phyloP scores from a whole-genome alignment of 192 early-diverging fungal species.

The Backusella psychrophila region DNA sequence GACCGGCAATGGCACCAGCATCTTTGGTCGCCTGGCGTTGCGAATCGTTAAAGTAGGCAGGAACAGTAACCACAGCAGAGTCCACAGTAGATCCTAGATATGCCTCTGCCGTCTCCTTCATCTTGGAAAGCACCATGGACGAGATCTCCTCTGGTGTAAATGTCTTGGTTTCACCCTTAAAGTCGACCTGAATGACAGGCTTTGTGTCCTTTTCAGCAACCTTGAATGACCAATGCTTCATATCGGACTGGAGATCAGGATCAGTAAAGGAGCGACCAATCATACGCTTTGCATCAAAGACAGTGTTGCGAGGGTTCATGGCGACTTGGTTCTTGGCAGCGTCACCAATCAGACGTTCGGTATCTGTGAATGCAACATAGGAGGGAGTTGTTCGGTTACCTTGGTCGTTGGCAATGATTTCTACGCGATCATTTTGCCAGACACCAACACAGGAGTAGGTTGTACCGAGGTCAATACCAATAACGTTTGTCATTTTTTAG shows the following conservation, averaged over 20 bases:
- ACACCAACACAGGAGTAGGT: slow-evolving; percentile 91
- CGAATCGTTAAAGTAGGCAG: slow-evolving; percentile 98
- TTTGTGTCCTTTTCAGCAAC: slow-evolving; percentile 82
- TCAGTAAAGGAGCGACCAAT: slow-evolving; percentile 92
- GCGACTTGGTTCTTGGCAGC: slow-evolving; percentile 98
- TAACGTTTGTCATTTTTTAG: too few species aligned
- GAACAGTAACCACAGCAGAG: slow-evolving; percentile 95
- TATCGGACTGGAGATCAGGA: slow-evolving; percentile 92
- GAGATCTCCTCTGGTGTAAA: slow-evolving; percentile 98
- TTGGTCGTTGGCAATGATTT: slow-evolving; percentile 98
- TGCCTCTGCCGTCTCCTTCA: slow-evolving; percentile 95
- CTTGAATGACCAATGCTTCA: slow-evolving; percentile 98
- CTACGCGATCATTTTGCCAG: slow-evolving; percentile 63
- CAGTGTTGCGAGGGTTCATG: slow-evolving; percentile 96
- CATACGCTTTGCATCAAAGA: slow-evolving; percentile 97
- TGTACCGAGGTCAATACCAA: slow-evolving; percentile 95
- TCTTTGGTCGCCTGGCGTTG: slow-evolving; percentile 95
- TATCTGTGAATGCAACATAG: slow-evolving; percentile 93
- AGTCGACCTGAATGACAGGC: slow-evolving; percentile 87
- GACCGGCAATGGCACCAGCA: slow-evolving; percentile 83
- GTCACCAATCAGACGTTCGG: slow-evolving; percentile 97
- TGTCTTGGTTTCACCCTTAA: slow-evolving; percentile 92
- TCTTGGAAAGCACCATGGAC: slow-evolving; percentile 90
- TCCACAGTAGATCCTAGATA: slow-evolving; percentile 77
- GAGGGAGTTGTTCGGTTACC: slow-evolving; percentile 97